Conservation (phyloP, 1,284 basidiomycete species). For the Phellopilus nigrolimitatus region DNA sequence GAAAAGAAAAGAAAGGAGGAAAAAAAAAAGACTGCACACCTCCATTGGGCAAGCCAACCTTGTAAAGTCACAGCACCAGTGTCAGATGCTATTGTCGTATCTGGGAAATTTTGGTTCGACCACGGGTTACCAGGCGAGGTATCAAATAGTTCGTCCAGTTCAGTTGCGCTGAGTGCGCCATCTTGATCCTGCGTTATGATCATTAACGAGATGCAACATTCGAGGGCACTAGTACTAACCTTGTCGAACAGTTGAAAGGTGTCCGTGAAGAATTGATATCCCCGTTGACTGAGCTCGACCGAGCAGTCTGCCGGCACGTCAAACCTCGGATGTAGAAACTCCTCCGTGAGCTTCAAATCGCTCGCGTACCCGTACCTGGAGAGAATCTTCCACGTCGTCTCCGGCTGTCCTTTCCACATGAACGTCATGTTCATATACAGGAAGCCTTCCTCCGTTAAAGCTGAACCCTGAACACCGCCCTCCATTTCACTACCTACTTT, state of each 20-base stretch:
- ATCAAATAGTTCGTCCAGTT: conserved; percentile 86
- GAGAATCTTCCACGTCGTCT: conserved; percentile 98
- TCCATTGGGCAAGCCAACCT: conserved; percentile 99
- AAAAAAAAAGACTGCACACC: conserved; percentile 44
- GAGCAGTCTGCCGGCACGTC: conserved; percentile 92
- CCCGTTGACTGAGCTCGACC: conserved; percentile 88
- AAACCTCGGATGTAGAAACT: conserved; percentile 87
- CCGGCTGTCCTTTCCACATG: conserved; percentile 92
- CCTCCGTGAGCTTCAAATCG: conserved; percentile 85
- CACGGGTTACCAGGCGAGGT: conserved; percentile 96
- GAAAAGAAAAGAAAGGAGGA: neutral
- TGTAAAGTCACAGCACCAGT: conserved; percentile 89
- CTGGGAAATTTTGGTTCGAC: conserved; percentile 81
- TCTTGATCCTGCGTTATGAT: conserved; percentile 73
- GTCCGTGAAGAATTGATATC: conserved; percentile 97
- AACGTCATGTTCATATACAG: conserved; percentile 95
- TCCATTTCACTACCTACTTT: conserved; percentile 76
- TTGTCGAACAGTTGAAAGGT: conserved; percentile 97
- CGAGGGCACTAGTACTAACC: conserved; percentile 35
- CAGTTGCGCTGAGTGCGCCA: conserved; percentile 83
- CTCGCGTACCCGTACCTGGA: conserved; percentile 96
- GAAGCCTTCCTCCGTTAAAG: conserved; percentile 93
- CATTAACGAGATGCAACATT: conserved; percentile 8
- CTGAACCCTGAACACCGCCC: conserved; percentile 63
- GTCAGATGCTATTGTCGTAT: conserved; percentile 88